Evolutionary conservation across 225 moss, liverwort and hornwort species (phyloP), one percentile per base, ranked within the genome.

Genomic region (Physcomitrium patens): DNA sequence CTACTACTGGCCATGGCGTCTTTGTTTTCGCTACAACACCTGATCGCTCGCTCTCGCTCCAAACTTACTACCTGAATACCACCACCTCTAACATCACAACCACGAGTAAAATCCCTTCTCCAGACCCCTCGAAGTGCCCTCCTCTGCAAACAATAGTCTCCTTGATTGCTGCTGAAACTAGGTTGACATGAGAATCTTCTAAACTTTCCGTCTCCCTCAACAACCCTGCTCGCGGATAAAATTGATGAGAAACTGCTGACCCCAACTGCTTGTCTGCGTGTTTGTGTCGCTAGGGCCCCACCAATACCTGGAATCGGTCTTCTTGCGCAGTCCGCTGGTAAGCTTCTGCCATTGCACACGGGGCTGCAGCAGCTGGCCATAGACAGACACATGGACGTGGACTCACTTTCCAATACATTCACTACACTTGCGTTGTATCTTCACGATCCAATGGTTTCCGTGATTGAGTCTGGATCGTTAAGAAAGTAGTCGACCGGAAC

Each of bases 1-100:
- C 81, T 73, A 14, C 74, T 68, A 54, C 67, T 67, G 9, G 89
- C 82, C 89, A 88, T 88, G 65, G 60, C 54, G 63, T 37, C 77
- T 17, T 43, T 70, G 27, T 49, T 18, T 10, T 6, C 47, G 56
- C 56, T 20, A 14, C 77, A 46, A 70, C 66, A 9, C 70, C 14
- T n/a, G 17, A 55, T 76, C 27, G 48, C 57, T 46, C 1, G 52
- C 46, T 46, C 5, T 5, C 1, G 7, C 42, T 23, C 45, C 6
- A 6, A 64, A 27, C 76, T 86, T 60, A 75, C 70, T 26, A 53
- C 42, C 58, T 56, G 70, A 49, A 37, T 12, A 59, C 68, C 70
- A 65, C 80, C 37, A n/a, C 19, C 46, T 3, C 41, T 19, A 54
- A 16, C 61, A 79, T 71, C 41, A 63, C 46, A 20, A 65, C 59